Conservation (phyloP, 345 rosid species). For the Gossypium bickii region DNA sequence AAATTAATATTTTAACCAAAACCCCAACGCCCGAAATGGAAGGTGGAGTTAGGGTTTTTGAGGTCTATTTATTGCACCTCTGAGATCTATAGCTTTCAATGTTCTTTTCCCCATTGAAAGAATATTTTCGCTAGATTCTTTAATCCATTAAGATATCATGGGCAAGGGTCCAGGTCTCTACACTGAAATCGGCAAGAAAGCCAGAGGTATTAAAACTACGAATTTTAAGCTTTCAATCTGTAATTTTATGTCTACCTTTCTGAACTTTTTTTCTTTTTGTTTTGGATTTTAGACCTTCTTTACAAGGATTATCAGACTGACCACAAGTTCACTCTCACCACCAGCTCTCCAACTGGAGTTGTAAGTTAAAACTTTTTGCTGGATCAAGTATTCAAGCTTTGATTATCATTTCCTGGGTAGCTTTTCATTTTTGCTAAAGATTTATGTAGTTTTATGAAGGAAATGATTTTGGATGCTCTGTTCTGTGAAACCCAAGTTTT, state of each 20-base stretch:
- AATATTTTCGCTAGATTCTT: background rate
- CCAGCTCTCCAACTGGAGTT: constrained; percentile 65
- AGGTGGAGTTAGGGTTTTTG: constrained; percentile 11
- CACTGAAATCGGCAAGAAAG: constrained; percentile 88
- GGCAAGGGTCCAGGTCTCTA: constrained; percentile 95
- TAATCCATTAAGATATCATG: constrained; percentile 28
- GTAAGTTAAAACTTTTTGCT: constrained; percentile 39
- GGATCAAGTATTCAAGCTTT: background rate
- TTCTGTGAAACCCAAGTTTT: background rate
- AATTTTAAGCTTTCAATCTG: background rate
- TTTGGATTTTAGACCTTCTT: constrained; percentile 60
- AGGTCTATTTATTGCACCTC: constrained; percentile 4
- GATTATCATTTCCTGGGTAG: background rate
- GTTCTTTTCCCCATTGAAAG: background rate
- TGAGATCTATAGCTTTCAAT: background rate
- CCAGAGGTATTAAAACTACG: constrained; percentile 52
- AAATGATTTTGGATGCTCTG: background rate
- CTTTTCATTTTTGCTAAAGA: background rate
- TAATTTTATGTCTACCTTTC: background rate
- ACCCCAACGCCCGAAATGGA: background rate
- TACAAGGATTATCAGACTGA: constrained; percentile 85
- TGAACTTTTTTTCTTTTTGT: background rate
- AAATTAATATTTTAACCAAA: constrained; percentile 4
- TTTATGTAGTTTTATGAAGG: background rate
- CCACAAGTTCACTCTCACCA: constrained; percentile 86